phyloP scores from a whole-genome alignment of 176 grass and related monocot species.

The Microstegium vimineum region DNA sequence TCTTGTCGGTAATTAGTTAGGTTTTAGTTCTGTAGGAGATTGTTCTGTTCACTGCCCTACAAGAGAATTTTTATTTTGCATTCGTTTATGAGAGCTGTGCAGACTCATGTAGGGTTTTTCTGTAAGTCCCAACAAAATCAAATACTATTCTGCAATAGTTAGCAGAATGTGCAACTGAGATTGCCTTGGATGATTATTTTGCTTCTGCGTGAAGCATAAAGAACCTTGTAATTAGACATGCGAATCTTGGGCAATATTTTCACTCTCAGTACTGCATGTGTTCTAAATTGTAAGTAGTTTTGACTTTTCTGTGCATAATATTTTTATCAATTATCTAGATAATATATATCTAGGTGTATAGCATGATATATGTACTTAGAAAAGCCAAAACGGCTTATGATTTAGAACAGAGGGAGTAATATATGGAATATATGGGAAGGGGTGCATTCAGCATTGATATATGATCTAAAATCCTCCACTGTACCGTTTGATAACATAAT shows the following conservation, averaged over 20 bases:
- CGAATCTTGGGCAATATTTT: not conserved
- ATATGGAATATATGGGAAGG: not conserved
- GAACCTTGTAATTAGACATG: not conserved
- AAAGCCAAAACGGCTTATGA: no score
- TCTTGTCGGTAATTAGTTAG: not conserved
- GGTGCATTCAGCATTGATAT: not conserved
- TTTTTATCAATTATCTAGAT: no score
- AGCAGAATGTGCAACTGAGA: not conserved
- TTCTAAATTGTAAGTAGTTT: no score
- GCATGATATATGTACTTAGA: no score
- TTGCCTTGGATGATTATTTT: not conserved
- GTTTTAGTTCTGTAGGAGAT: slow-evolving; percentile 9
- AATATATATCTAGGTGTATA: no score
- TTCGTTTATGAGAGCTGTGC: not conserved
- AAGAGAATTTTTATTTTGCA: not conserved
- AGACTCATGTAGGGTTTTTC: slow-evolving; percentile 10
- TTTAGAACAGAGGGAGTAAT: no score
- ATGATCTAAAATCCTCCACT: not conserved
- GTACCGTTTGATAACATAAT: not conserved
- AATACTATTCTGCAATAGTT: not conserved
- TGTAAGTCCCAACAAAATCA: slow-evolving; percentile 6
- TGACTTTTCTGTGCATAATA: no score
- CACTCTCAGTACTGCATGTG: not conserved
- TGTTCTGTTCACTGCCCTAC: not conserved
- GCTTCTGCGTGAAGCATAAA: not conserved